Evolutionary conservation across 1,284 basidiomycete species (phyloP).

Genomic region (Trichosporon sp.): DNA sequence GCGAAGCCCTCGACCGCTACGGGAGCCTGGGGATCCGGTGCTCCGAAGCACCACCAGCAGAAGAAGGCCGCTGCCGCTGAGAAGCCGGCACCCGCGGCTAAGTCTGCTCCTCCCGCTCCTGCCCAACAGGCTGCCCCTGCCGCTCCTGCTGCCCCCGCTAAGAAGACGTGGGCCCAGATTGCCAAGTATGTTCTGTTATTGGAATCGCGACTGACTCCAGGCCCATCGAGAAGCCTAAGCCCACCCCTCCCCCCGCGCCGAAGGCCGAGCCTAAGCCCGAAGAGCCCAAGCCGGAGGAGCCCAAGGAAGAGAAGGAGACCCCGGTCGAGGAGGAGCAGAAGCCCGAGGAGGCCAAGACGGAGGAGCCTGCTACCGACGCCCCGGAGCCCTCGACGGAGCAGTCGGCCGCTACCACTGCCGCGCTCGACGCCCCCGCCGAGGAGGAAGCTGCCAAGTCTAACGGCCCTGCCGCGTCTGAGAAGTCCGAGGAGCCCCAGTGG

Average conservation of each 20-base stretch:
- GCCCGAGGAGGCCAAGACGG: constrained; percentile 11
- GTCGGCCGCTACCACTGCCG: constrained; percentile 11
- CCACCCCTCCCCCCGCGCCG: constrained; percentile 61
- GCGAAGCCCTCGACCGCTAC: constrained; percentile 8
- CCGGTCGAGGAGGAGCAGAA: constrained; percentile 20
- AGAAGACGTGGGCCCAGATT: constrained; percentile 52
- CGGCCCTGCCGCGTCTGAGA: constrained; percentile 5
- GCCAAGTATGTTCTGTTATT: constrained; percentile 41
- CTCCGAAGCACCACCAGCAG: constrained; percentile 37
- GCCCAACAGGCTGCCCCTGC: constrained; percentile 7
- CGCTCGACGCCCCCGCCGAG: constrained; percentile 55
- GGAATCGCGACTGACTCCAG: constrained; percentile 17
- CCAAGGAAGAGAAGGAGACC: constrained; percentile 12
- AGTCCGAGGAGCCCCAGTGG: constrained; percentile 23
- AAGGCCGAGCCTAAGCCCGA: constrained; percentile 32
- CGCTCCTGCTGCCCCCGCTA: constrained; percentile 35
- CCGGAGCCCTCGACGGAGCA: constrained; percentile 12
- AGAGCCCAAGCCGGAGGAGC: constrained; percentile 25
- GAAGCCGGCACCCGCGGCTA: constrained; percentile 17
- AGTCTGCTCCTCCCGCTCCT: constrained; percentile 18
- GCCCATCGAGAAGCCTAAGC: constrained; percentile 49
- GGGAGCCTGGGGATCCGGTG: constrained; percentile 38
- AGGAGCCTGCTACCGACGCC: constrained; percentile 9
- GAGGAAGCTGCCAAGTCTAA: constrained; percentile 1
- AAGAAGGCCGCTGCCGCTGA: constrained; percentile 23